These are phyloP conservation scores for Lantana camara DNA, from an alignment of 257 asterid genomes.

Conservation along the genomic window DNA sequence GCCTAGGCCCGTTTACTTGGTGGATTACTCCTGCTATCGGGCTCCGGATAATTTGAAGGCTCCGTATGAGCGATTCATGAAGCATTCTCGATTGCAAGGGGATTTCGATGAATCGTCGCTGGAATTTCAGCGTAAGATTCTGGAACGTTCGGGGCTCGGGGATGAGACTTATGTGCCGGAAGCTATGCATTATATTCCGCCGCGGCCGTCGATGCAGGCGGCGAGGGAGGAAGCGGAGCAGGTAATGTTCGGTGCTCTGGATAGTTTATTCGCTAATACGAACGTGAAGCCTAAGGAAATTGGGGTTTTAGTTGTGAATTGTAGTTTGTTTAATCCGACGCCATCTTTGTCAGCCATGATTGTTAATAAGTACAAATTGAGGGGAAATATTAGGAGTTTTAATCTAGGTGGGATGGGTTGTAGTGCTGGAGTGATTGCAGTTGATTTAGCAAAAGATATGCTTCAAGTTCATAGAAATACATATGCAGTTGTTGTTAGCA, in stretches of 20 bases:
- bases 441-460: constrained; percentile 80
- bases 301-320: constrained; percentile 71
- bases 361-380: constrained; percentile 74
- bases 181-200: constrained; percentile 73
- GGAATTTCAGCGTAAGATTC: constrained; percentile 75
- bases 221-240: constrained; percentile 81
- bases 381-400: constrained; percentile 73
- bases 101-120: constrained; percentile 71
- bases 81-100: constrained; percentile 56
- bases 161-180: constrained; percentile 73
- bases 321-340: constrained; percentile 75
- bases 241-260: constrained; percentile 73
- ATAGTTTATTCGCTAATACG: constrained; percentile 57
- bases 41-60: constrained; percentile 58
- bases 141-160: constrained; percentile 77
- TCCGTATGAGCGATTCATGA: constrained; percentile 49
- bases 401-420: constrained; percentile 91
- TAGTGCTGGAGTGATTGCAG: constrained; percentile 76
- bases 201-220: constrained; percentile 72
- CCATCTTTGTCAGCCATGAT: constrained; percentile 74
- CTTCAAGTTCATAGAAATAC: constrained; percentile 70
- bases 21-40: constrained; percentile 70
- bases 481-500: constrained; percentile 74
- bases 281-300: constrained; percentile 64
- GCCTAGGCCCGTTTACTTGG: constrained; percentile 68